Percentiles rank a stretch among this genome's conserved stretches.
Conservation (phyloP, 768 basidiomycete genomes). For the Hemileccinum rubropunctum region DNA sequence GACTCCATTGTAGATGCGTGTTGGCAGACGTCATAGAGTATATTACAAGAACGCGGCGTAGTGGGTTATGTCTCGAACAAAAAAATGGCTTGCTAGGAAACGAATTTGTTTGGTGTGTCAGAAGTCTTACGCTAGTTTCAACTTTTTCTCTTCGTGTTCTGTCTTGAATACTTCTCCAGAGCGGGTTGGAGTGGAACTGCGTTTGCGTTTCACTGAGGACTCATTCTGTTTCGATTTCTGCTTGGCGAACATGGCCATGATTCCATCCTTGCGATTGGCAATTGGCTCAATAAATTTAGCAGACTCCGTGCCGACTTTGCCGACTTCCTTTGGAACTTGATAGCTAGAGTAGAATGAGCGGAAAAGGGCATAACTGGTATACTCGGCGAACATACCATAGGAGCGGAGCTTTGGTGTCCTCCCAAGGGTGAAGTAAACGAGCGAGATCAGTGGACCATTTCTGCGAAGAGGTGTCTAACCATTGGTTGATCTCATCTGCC, state of each 20-base stretch:
- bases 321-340: conserved; percentile 85
- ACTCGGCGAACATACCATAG: conserved; percentile 55
- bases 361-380: not conserved
- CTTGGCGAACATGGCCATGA: conserved; percentile 75
- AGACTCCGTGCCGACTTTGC: conserved; percentile 85
- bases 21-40: conserved; percentile 4
- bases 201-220: conserved; percentile 27
- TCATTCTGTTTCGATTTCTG: conserved; percentile 39
- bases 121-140: conserved; percentile 12
- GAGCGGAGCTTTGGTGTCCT: conserved; percentile 47
- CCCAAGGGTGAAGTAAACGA: conserved; percentile 59
- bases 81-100: not conserved
- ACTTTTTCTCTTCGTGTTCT: conserved; percentile 22
- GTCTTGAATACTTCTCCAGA: not conserved
- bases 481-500: conserved; percentile 55
- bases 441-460: conserved; percentile 62
- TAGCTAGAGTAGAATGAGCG: conserved; percentile 51
- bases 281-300: conserved; percentile 81
- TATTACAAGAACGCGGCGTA: conserved; percentile 6
- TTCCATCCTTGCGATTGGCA: conserved; percentile 78
- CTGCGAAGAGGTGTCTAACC: conserved; percentile 77
- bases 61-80: not conserved
- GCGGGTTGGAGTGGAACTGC: conserved; percentile 17
- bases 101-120: not conserved
- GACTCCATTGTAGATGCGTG: not conserved